Base-by-base conservation (phyloP, 495 filamentous ascomycete species). In the Letharia columbiana region DNA sequence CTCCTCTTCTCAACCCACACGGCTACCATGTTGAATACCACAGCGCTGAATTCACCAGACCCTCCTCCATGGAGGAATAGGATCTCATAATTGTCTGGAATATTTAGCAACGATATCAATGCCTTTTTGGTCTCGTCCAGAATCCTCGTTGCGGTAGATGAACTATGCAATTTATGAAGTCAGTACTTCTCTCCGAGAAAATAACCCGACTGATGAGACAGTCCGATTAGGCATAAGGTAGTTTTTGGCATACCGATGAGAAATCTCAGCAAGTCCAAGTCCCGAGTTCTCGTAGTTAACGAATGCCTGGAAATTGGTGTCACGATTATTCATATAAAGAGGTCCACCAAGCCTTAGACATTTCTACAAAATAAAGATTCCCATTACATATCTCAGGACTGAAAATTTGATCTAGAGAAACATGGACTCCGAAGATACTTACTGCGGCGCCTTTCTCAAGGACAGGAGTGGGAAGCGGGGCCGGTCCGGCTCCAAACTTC, bases 401-500 rank as follows among this genome's bases (percentile, higher is more conserved):
- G 23, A 28, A 28, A 1, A 28, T 28, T 28, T 28, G 23, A 28
- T 28, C 23, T 28, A 28, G 1, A 28, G 23, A 28, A 28, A 28
- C 23, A 28, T 28, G 23, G 23, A 28, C 23, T 28, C 23, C 23
- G 23, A 28, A 28, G 23, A 28, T 28, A 47, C 44, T 3, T 47
- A 47, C 44, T 9, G 18, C 44, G 8, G 90, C 83, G 63, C 90
- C 92, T 47, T 77, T 77, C 67, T 89, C 84, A 62, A 96, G 84
- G 33, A 96, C 88, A 15, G 82, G 69, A 17, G 23, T 28, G 89
- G 92, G 92, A 8, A 97, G 82, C 50, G 84, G 79, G 37, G 92
- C 91, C 52, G 92, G 92, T 64, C 92, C 92, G 35, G 92, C 92
- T 64, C 92, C 92, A 73, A 94, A 92, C 78, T 92, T 3, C 20